Evolutionary conservation across 345 rosid species (phyloP).

Genomic region (Euphorbia peplus): DNA sequence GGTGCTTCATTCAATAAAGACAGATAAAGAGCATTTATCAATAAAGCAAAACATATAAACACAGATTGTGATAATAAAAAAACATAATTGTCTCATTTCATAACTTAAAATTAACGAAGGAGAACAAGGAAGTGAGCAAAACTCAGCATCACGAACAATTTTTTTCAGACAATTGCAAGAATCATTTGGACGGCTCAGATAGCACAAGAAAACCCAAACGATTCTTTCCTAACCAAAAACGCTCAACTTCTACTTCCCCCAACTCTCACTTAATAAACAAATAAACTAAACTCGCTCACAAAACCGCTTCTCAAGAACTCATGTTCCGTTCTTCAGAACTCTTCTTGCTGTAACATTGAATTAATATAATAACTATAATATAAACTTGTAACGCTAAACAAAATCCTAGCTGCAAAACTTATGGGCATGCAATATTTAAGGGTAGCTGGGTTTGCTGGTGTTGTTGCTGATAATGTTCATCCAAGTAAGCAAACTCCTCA

Average conservation of each 20-base stretch:
- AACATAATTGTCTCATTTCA: too few species aligned
- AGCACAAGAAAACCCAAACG: constrained; percentile 66
- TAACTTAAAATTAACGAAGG: too few species aligned
- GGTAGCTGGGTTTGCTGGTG: constrained; percentile 13
- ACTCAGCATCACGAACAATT: too few species aligned
- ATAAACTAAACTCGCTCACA: constrained; percentile 15
- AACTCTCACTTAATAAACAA: constrained; percentile 14
- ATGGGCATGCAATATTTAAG: constrained; percentile 54
- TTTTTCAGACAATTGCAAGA: not conserved
- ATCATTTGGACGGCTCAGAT: constrained; percentile 56
- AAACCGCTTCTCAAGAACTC: constrained; percentile 29
- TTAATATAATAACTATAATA: not conserved
- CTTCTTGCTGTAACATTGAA: not conserved
- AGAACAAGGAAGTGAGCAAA: too few species aligned
- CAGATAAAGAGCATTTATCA: too few species aligned
- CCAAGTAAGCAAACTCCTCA: constrained; percentile 40
- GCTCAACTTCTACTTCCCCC: constrained; percentile 16
- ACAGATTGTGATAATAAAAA: too few species aligned
- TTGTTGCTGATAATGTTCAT: constrained; percentile 25
- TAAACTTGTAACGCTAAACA: not conserved
- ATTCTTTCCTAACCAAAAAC: not conserved
- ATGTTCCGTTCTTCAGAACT: constrained; percentile 21
- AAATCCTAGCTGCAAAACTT: constrained; percentile 81
- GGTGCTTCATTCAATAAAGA: too few species aligned
- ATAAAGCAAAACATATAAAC: too few species aligned